Evolutionary conservation across 108 stramenopile genomes (phyloP).

Genomic region (Cyclotella atomus): DNA sequence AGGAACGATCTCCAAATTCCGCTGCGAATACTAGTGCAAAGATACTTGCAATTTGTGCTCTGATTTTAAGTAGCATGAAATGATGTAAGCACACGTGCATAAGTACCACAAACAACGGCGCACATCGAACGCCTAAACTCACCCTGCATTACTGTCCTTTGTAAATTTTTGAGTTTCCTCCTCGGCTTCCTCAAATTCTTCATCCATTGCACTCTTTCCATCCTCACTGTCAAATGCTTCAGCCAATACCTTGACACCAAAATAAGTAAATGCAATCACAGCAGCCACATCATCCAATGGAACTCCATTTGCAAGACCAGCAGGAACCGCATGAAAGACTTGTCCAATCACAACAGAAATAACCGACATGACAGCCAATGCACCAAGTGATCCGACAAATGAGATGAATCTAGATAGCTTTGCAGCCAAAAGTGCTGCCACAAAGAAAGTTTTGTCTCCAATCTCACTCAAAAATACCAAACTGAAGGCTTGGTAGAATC

Average conservation of each 20-base stretch:
- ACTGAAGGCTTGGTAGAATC: slow-evolving; percentile 90
- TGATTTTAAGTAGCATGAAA: slow-evolving; percentile 16
- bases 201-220: slow-evolving; percentile 83
- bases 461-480: slow-evolving; percentile 98
- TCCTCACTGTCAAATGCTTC: slow-evolving; percentile 86
- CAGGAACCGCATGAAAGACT: slow-evolving; percentile 91
- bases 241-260: slow-evolving; percentile 94
- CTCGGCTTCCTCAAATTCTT: slow-evolving; percentile 96
- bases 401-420: slow-evolving; percentile 85
- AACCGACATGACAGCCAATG: slow-evolving; percentile 96
- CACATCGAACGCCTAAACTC: slow-evolving; percentile 18
- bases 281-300: slow-evolving; percentile 94
- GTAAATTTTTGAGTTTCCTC: slow-evolving; percentile 61
- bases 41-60: slow-evolving; percentile 74
- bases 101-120: not conserved
- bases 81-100: not conserved
- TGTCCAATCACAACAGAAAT: slow-evolving; percentile 95
- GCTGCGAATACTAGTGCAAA: slow-evolving; percentile 94
- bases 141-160: slow-evolving; percentile 54
- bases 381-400: slow-evolving; percentile 92
- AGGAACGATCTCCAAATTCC: slow-evolving; percentile 94
- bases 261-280: slow-evolving; percentile 94
- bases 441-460: slow-evolving; percentile 99
- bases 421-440: slow-evolving; percentile 96
- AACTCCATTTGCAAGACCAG: slow-evolving; percentile 75